Conservation (phyloP, 495 filamentous ascomycete genomes). For the Neurospora pannonica region DNA sequence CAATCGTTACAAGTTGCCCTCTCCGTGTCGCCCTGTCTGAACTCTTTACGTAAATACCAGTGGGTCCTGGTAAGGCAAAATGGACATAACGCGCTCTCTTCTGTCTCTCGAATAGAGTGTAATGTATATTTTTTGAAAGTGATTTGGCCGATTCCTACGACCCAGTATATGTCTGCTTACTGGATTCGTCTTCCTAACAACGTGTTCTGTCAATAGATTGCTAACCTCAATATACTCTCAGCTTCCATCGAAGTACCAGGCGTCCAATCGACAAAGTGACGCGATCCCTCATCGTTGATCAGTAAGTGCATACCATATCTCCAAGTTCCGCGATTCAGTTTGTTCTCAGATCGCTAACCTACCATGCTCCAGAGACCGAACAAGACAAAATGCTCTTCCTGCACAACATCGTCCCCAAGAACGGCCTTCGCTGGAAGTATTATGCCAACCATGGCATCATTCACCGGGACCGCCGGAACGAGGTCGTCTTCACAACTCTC, state of each 20-base stretch:
- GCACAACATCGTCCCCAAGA: neutral
- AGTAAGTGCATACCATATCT: neutral
- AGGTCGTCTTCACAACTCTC: neutral
- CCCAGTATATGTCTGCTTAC: no score
- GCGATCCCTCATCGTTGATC: neutral
- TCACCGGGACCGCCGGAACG: neutral
- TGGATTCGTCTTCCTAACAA: no score
- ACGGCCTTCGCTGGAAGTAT: neutral
- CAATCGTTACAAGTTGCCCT: no score
- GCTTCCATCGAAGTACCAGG: neutral
- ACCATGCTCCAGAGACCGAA: neutral
- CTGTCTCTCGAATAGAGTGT: no score
- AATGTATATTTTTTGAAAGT: no score
- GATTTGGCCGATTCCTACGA: no score
- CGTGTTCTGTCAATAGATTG: no score
- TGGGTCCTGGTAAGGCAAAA: no score
- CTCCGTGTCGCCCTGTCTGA: no score
- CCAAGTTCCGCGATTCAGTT: neutral
- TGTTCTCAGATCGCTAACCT: neutral
- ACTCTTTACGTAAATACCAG: no score
- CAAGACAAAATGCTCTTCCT: neutral
- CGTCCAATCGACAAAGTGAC: neutral
- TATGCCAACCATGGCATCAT: neutral
- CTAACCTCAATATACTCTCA: no score
- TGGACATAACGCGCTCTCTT: no score